A percentile compares a stretch with the other conserved stretches of the same genome.
Evolutionary conservation across 495 filamentous ascomycete genomes (phyloP).

Genomic region (Penicillium pancosmium): DNA sequence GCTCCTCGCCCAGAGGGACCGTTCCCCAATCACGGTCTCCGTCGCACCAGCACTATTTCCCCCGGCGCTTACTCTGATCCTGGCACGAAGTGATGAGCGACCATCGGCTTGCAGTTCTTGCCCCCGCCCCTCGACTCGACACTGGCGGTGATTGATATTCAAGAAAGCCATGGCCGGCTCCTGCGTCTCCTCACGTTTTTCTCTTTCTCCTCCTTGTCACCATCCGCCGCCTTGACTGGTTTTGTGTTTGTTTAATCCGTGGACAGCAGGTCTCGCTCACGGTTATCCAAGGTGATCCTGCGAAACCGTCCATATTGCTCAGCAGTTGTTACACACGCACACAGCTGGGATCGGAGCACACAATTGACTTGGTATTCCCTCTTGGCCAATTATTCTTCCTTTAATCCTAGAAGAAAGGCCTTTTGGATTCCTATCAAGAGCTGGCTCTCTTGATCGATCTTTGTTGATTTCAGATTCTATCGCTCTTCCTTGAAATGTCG

Average conservation of each 20-base stretch:
- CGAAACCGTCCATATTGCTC: conserved; percentile 24
- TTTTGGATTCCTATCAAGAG: conserved; percentile 28
- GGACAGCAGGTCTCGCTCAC: conserved; percentile 40
- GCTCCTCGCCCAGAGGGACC: conserved; percentile 12
- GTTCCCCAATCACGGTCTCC: conserved; percentile 33
- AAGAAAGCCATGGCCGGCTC: conserved; percentile 27
- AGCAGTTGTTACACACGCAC: conserved; percentile 24
- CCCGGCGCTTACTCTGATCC: conserved; percentile 39
- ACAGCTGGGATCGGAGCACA: conserved; percentile 17
- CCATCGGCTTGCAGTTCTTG: conserved; percentile 25
- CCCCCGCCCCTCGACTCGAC: conserved; percentile 14
- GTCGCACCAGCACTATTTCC: conserved; percentile 22
- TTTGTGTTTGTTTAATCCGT: conserved; percentile 30
- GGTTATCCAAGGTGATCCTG: conserved; percentile 27
- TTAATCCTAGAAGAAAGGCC: neutral
- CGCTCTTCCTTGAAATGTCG: conserved; percentile 27
- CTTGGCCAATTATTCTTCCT: conserved; percentile 1
- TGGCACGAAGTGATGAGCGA: conserved; percentile 26
- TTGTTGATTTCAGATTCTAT: conserved; percentile 12
- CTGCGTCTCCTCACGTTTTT: conserved; percentile 16
- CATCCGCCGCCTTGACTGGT: conserved; percentile 17
- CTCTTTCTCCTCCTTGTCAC: conserved; percentile 23
- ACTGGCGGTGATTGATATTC: conserved; percentile 40
- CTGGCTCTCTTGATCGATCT: conserved; percentile 39
- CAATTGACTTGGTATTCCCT: conserved; percentile 16